phyloP scores from a whole-genome alignment of 2,329 filamentous ascomycete genomes.

The Fusarium sp. region DNA sequence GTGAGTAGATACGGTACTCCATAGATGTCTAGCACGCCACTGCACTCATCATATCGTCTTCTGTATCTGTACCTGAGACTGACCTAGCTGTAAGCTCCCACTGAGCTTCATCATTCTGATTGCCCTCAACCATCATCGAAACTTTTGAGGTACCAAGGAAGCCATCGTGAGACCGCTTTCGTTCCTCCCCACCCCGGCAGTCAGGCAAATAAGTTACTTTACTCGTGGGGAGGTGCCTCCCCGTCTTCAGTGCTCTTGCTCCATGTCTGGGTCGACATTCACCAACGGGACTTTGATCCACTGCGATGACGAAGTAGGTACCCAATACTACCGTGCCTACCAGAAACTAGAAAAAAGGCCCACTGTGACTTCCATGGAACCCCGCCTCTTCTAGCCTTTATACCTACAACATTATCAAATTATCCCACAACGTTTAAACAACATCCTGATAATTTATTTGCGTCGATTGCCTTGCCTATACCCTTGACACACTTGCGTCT shows the following conservation, averaged over 20 bases:
- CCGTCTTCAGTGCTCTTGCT: conserved; percentile 9
- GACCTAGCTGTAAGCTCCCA: background rate
- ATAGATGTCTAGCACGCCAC: conserved; percentile 32
- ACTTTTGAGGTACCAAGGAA: conserved; percentile 14
- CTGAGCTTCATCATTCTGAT: conserved; percentile 12
- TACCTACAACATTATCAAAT: conserved; percentile 29
- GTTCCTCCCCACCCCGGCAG: conserved; percentile 1
- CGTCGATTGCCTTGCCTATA: conserved; percentile 5
- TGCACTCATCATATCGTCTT: conserved; percentile 20
- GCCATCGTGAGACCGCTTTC: conserved; percentile 27
- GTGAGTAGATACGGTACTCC: too few species aligned
- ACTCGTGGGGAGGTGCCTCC: background rate
- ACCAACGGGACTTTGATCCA: conserved; percentile 22
- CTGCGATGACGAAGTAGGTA: conserved; percentile 32
- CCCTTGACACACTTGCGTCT: conserved; percentile 8
- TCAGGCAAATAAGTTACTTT: background rate
- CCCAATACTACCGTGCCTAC: conserved; percentile 18
- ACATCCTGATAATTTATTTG: conserved; percentile 23
- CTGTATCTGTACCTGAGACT: conserved; percentile 4
- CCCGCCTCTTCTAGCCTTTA: conserved; percentile 29
- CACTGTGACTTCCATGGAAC: conserved; percentile 22
- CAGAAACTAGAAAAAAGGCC: conserved; percentile 18
- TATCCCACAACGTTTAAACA: conserved; percentile 28
- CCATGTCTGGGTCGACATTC: conserved; percentile 25
- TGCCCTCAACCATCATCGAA: background rate